Evolutionary conservation across 371 early-diverging fungal genomes (phyloP).

Genomic region (Smittium mucronatum): DNA sequence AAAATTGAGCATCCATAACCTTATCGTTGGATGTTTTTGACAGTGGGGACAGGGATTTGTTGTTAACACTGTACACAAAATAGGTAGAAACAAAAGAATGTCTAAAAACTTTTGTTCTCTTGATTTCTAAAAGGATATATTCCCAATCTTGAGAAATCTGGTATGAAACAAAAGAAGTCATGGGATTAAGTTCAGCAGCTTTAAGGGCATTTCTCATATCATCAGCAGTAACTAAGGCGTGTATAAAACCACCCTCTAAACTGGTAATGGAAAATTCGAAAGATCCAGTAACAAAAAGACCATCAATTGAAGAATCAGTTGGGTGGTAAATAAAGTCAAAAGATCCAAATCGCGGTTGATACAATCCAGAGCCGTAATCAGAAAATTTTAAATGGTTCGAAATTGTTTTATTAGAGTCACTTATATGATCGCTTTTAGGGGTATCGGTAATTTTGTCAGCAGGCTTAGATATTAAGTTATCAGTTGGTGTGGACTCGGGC

Average conservation of each 20-base stretch:
- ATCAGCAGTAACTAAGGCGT: constrained; percentile 15
- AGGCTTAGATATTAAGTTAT: too few relatives aligned
- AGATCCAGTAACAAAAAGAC: constrained; percentile 19
- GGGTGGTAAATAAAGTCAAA: constrained; percentile 28
- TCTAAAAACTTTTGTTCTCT: constrained; percentile 65
- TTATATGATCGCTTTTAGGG: neutral
- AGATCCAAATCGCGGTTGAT: neutral
- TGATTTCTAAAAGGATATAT: constrained; percentile 54
- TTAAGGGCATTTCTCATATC: constrained; percentile 18
- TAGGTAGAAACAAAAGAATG: constrained; percentile 69
- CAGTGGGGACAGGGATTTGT: constrained; percentile 43
- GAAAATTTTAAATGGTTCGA: neutral
- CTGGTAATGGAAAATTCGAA: neutral
- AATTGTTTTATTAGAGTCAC: neutral
- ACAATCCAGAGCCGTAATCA: neutral
- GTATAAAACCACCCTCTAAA: constrained; percentile 14
- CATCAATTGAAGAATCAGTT: constrained; percentile 23
- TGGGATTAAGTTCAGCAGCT: constrained; percentile 12
- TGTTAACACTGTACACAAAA: constrained; percentile 51
- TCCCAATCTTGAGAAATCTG: constrained; percentile 61
- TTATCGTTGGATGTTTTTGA: constrained; percentile 30
- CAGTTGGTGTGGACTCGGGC: too few relatives aligned
- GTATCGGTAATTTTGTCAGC: neutral
- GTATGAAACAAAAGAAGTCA: constrained; percentile 19
- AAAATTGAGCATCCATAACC: constrained; percentile 55